Base-by-base conservation (phyloP, 306 rosid species). In the Hippophae tibetana region DNA sequence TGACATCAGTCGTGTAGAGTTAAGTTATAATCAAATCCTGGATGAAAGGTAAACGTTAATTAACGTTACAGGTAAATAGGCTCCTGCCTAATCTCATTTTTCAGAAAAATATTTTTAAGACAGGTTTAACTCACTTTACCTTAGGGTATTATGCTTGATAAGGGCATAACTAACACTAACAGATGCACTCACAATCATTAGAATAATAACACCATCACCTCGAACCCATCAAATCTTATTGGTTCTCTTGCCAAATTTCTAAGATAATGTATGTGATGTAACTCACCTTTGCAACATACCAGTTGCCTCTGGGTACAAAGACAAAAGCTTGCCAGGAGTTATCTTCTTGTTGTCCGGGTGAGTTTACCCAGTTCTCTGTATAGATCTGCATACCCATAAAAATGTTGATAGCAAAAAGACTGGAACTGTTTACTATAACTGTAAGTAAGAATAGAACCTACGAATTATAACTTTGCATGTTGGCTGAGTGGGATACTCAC, bases 301-400 rank as follows among this genome's bases (percentile, higher is more conserved):
- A 86, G 78, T 81, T 77, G 74, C 65, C 89, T 69, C 80, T 75
- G 46, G 95, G 97, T 18, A 82, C 92, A 71, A 70, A 64, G 52
- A 89, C 68, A 66, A 86, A 89, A 8, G 95, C 79, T 70, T 86
- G 97, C 97, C 97, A 89, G 3, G 89, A 81, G 66, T 89, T 86
- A 74, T 89, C 97, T 71, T 86, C 97, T 66, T 62, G 68, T 72
- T 86, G 92, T 44, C 85, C 97, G 41, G 95, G 97, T 58, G 95
- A 86, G 62, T 89, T 89, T 45, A 89, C 95, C 97, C 94, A 90
- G 56, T 90, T 90, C 58, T 90, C 97, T 8, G 97, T 86, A 64
- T 90, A 90, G 52, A 90, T 84, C 95, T 90, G 80, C 72, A 76
- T 46, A 68, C 42, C 54, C 65, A 58, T n/a, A 46, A 51, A 31